Evolutionary conservation across 2,329 filamentous ascomycete species (phyloP).

Genomic region (Thyridium curvatum): DNA sequence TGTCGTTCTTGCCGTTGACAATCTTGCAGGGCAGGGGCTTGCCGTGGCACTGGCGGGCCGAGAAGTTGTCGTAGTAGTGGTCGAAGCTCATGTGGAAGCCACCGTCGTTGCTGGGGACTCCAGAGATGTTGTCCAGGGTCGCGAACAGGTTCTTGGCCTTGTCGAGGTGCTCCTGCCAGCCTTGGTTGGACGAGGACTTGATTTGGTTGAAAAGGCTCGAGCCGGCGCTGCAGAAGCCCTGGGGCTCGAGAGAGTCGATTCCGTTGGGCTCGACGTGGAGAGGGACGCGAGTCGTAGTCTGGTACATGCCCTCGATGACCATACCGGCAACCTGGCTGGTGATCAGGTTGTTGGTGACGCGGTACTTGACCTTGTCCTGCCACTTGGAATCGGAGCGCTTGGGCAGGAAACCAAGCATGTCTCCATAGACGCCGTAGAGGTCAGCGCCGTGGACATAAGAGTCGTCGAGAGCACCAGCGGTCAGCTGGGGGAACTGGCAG

Average conservation of each 20-base stretch:
- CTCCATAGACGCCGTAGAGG: constrained; percentile 69
- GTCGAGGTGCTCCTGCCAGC: constrained; percentile 61
- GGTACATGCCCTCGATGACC: constrained; percentile 65
- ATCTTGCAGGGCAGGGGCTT: constrained; percentile 66
- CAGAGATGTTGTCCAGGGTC: constrained; percentile 61
- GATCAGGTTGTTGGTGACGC: constrained; percentile 77
- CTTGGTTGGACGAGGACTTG: constrained; percentile 17
- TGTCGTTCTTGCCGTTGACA: constrained; percentile 29
- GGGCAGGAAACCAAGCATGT: constrained; percentile 63
- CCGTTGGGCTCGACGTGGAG: constrained; percentile 45
- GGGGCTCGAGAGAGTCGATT: constrained; percentile 69
- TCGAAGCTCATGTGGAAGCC: constrained; percentile 70
- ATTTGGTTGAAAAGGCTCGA: constrained; percentile 30
- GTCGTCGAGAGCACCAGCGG: constrained; percentile 63
- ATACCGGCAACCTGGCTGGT: constrained; percentile 76
- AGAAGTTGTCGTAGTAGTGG: constrained; percentile 82
- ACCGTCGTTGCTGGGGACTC: constrained; percentile 45
- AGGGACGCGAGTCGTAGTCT: constrained; percentile 37
- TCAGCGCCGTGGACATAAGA: constrained; percentile 72
- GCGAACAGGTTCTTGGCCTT: constrained; percentile 48
- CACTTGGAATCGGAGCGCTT: constrained; percentile 31
- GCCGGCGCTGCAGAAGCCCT: constrained; percentile 46
- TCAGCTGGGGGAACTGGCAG: constrained; percentile 80
- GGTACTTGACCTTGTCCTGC: constrained; percentile 47
- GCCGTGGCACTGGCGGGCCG: constrained; percentile 68